Evolutionary conservation across 2,329 filamentous ascomycete genomes (phyloP), one percentile per base, ranked within the genome.

Genomic region (Plectosphaerella cucumerina): DNA sequence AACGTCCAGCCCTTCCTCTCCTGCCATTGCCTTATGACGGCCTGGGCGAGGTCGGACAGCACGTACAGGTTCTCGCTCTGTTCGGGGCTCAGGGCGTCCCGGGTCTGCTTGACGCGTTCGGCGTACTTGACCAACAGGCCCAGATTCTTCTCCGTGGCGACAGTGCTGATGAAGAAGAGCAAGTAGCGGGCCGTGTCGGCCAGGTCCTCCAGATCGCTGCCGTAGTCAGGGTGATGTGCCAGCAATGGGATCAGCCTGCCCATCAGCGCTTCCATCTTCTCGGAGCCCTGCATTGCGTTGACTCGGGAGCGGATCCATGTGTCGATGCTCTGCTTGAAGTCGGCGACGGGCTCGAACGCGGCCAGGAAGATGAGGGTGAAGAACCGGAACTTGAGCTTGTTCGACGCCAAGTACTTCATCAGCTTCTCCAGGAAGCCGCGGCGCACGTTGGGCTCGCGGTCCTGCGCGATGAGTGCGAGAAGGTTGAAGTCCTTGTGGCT

Each of bases 151-250:
- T 96, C 89, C 1, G 85, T 93, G 10, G 90, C 90, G 17, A 97
- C 85, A 35, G 86, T 84, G 55, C 80, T 85, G 44, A 97, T 76
- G 64, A 96, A 99, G 70, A 93, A 97, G 41, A 97, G 68, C 52
- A 99, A 85, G 66, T 97, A 99, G 59, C 85, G 85, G 6, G 89
- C 85, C 66, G 96, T 92, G 63, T 96, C 90, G 43, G 85, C 76
- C 46, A 97, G 72, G 45, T 91, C 86, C 14, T 83, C 78, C 3
- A 84, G 70, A 6, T 82, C 78, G 2, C 77, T 66, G 54, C 81
- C 84, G 59, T 93, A 97, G 66, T 99, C 94, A 1, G 92, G 92
- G 65, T 99, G 94, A 65, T 97, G 93, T 5, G 93, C 92, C 42
- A 99, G 78, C 42, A 99, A 73, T 46, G 91, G 94, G 48, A 99